Conservation (phyloP, 176 grass and related monocot genomes). For the Oropetium thomaeum region DNA sequence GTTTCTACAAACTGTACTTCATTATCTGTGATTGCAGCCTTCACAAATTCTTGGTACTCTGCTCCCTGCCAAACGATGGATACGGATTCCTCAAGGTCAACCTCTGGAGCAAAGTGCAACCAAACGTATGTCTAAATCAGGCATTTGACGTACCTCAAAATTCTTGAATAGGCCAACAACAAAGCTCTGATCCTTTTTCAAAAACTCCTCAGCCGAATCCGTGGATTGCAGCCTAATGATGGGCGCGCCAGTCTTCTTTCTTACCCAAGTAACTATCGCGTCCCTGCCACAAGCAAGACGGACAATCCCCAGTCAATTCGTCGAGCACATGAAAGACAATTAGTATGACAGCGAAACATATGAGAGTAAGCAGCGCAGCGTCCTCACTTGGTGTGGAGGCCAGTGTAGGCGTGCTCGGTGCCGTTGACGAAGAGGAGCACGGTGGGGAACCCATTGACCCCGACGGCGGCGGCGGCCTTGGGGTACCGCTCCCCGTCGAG, state of each 20-base stretch:
- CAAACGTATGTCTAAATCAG: background rate
- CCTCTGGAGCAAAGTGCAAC: background rate
- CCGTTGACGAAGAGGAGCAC: conserved; percentile 87
- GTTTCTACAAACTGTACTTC: conserved; percentile 95
- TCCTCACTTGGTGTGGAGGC: conserved; percentile 81
- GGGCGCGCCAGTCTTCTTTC: conserved; percentile 83
- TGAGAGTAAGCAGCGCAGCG: background rate
- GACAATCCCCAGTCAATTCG: conserved; percentile 12
- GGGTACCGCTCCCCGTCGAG: conserved; percentile 82
- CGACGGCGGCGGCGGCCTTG: conserved; percentile 66
- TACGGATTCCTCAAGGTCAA: background rate
- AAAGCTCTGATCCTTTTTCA: conserved; percentile 62
- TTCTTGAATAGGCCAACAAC: conserved; percentile 66
- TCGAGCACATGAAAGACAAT: background rate
- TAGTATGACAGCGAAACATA: background rate
- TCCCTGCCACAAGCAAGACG: conserved; percentile 47
- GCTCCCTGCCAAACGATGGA: conserved; percentile 49
- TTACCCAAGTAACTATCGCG: conserved; percentile 84
- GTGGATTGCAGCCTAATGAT: conserved; percentile 60
- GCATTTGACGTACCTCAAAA: conserved; percentile 56
- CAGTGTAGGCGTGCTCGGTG: conserved; percentile 54
- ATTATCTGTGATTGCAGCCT: conserved; percentile 60
- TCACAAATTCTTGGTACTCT: conserved; percentile 68
- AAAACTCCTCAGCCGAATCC: conserved; percentile 67
- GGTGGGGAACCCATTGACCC: conserved; percentile 83